Base-by-base conservation (phyloP, 75 land plant species). In the Picea sitchensis region DNA sequence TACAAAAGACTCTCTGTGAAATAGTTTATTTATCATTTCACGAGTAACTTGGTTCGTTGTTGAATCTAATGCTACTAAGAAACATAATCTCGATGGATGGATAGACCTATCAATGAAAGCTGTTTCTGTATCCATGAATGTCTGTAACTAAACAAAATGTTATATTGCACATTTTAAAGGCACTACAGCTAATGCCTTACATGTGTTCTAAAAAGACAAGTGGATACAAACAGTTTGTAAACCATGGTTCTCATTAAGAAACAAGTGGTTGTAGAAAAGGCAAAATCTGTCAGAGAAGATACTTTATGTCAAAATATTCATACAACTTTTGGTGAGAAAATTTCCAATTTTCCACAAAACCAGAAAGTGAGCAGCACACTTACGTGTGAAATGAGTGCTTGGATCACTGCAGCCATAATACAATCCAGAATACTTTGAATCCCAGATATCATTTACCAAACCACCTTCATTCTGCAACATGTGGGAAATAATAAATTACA, bases 371-470 rank as follows among this genome's bases (percentile, higher is more conserved):
- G 3, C 11, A 57, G 30, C 64, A 56, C 17, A 81, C 96, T 88
- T 90, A 94, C 96, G 26, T 3, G 86, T 44, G 80, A 92, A 92
- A 72, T 65, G 78, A 36, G 69, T 71, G 34, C 91, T 77, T 65
- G 90, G 82, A 7, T 87, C 78, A 76, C 95, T 89, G 59, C 97
- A 94, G 20, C 95, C 95, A 79, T 89, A 86, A 73, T 80, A 93
- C 14, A 81, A 67, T 34, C 85, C 80, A 0, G 92, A 71, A 73
- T 61, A 84, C 31, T 78, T 76, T n/a, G 94, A 85, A 64, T 87
- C 84, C 96, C 96, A 93, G 47, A 92, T 86, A 83, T 87, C 79
- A 80, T 85, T 84, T 71, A 77, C 73, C 54, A 5, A 78, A 67
- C 51, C 80, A 38, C 38, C 47, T 18, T 63, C 59, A 63, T 44